Percentiles rank a stretch among this genome's conserved stretches.
phyloP scores from a whole-genome alignment of 257 asterid genomes.

The Fraxinus excelsior region DNA sequence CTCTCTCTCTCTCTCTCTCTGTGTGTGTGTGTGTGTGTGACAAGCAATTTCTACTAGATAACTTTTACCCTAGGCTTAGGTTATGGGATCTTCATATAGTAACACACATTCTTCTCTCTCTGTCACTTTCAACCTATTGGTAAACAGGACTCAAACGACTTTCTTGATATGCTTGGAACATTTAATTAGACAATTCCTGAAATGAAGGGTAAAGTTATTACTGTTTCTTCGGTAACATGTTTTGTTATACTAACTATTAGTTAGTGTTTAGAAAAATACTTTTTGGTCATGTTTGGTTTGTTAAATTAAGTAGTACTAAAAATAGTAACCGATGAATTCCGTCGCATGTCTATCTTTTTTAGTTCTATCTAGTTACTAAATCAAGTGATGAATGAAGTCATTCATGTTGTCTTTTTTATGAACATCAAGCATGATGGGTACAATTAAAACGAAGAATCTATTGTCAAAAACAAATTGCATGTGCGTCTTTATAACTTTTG shows the following conservation, averaged over 20 bases:
- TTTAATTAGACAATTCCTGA: no score
- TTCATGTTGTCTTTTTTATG: neutral
- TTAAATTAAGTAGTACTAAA: no score
- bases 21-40: no score
- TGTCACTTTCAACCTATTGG: neutral
- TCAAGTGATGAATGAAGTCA: neutral
- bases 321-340: no score
- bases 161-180: neutral
- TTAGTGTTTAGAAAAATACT: neutral
- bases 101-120: neutral
- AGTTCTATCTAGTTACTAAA: neutral
- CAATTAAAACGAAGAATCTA: neutral
- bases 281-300: neutral
- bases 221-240: neutral
- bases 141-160: no score
- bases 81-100: neutral
- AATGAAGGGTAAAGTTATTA: no score
- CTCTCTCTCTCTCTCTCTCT: neutral
- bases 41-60: neutral
- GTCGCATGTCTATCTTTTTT: neutral
- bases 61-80: neutral
- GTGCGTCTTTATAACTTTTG: no score
- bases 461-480: no score
- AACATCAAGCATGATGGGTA: conserved; percentile 31
- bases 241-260: no score